Percentiles rank a stretch among this genome's conserved stretches.
Evolutionary conservation across 1,284 basidiomycete genomes (phyloP).

Genomic region (Cystobasidium slooffiae): DNA sequence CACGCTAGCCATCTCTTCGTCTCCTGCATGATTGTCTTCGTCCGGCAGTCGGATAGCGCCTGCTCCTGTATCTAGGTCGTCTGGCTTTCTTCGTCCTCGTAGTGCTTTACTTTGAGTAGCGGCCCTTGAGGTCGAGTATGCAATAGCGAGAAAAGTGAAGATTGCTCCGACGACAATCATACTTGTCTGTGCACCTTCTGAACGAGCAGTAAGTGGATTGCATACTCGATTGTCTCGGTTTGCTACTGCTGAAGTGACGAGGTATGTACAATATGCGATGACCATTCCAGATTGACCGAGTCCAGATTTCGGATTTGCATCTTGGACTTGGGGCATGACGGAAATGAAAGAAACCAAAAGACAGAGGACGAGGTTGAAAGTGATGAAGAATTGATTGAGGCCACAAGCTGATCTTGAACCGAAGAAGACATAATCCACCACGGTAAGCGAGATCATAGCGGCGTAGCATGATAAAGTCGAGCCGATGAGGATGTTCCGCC

Average conservation of each 20-base stretch:
- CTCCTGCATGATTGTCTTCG: constrained; percentile 58
- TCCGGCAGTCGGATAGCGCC: constrained; percentile 69
- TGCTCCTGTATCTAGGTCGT: constrained; percentile 56
- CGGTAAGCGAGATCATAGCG: constrained; percentile 79
- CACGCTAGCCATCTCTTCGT: constrained; percentile 66
- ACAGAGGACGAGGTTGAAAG: constrained; percentile 83
- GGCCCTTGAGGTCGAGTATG: constrained; percentile 93
- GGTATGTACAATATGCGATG: constrained; percentile 94
- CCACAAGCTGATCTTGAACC: constrained; percentile 76
- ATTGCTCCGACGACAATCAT: constrained; percentile 88
- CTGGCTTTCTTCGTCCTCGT: constrained; percentile 70
- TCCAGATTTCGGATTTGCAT: constrained; percentile 90
- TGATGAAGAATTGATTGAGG: constrained; percentile 93
- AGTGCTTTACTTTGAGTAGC: constrained; percentile 92
- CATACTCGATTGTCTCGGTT: constrained; percentile 83
- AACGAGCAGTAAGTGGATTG: constrained; percentile 76
- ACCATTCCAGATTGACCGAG: constrained; percentile 97
- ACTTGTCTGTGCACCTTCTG: constrained; percentile 76
- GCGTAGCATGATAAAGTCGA: constrained; percentile 90
- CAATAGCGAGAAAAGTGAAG: constrained; percentile 97
- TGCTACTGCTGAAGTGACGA: constrained; percentile 89
- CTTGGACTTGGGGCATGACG: constrained; percentile 85
- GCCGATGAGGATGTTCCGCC: constrained; percentile 95
- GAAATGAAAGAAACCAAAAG: constrained; percentile 81
- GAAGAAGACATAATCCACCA: constrained; percentile 89